Percentiles rank a stretch among this genome's conserved stretches.
Conservation (phyloP, 352 stramenopile genomes). For the Globisporangium spinosum region DNA sequence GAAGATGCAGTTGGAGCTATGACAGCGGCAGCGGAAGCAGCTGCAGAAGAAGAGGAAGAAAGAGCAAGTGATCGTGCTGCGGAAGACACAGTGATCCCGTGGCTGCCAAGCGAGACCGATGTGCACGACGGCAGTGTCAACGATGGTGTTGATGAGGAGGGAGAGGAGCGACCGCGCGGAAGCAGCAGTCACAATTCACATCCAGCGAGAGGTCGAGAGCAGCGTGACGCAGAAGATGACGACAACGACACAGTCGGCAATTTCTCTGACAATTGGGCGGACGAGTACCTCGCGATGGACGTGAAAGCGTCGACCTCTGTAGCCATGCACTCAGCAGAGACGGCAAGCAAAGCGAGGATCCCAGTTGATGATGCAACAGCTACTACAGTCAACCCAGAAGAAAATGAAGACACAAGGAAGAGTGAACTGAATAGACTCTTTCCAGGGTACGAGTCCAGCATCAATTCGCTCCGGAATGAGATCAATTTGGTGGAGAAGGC, state of each 20-base stretch:
- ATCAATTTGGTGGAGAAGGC: constrained; percentile 14
- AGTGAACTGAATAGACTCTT: constrained; percentile 8
- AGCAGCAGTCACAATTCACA: background rate
- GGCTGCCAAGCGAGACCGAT: constrained; percentile 25
- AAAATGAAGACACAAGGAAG: background rate
- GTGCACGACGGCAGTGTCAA: constrained; percentile 20
- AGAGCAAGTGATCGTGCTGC: background rate
- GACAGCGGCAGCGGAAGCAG: background rate
- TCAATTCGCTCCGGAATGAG: constrained; percentile 10
- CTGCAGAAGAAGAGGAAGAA: background rate
- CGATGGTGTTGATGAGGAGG: constrained; percentile 16
- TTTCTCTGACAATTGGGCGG: constrained; percentile 38
- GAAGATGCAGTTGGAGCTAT: background rate
- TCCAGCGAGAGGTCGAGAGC: background rate
- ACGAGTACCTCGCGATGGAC: constrained; percentile 32
- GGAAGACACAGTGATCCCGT: constrained; percentile 14
- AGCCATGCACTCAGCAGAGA: background rate
- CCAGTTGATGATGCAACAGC: too few relatives aligned
- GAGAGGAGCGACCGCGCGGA: constrained; percentile 7
- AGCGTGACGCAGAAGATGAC: background rate
- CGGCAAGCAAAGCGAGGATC: background rate
- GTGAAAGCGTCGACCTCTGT: background rate
- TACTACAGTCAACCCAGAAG: background rate
- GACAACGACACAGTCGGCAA: constrained; percentile 25
- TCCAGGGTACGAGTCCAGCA: constrained; percentile 1